These are phyloP conservation scores for Saturnispora saitoi DNA, from an alignment of 805 yeast species.

Conservation along the genomic window DNA sequence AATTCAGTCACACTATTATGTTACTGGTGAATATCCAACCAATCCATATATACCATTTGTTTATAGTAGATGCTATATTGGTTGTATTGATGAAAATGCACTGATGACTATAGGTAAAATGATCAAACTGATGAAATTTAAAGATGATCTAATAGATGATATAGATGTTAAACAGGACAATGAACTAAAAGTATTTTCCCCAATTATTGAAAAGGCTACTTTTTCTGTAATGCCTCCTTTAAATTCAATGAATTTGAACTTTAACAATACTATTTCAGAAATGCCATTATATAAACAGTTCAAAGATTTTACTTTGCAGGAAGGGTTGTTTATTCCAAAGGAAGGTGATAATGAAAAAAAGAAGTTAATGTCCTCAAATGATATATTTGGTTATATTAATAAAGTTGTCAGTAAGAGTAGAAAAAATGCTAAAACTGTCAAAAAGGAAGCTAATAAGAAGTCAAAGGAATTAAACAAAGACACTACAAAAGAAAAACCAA, in stretches of 20 bases:
- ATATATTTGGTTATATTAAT: neutral
- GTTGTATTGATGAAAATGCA: constrained; percentile 24
- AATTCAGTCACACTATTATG: constrained; percentile 28
- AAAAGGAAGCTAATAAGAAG: neutral
- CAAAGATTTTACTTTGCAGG: neutral
- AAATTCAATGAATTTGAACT: constrained; percentile 1
- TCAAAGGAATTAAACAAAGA: constrained; percentile 7
- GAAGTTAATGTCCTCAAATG: neutral
- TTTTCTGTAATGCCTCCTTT: constrained; percentile 25
- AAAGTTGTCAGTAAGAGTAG: neutral
- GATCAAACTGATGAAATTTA: constrained; percentile 24
- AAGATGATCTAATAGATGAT: constrained; percentile 7
- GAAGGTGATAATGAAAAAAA: neutral
- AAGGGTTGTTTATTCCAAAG: neutral
- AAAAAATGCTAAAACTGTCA: neutral
- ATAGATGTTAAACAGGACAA: constrained; percentile 13
- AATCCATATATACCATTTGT: constrained; percentile 33
- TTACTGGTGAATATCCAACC: constrained; percentile 32
- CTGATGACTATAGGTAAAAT: constrained; percentile 25
- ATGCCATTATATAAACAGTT: constrained; percentile 13
- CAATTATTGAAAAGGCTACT: constrained; percentile 31
- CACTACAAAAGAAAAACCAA: constrained; percentile 5
- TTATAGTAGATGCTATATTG: constrained; percentile 35
- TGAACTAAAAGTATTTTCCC: constrained; percentile 19
- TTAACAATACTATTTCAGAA: constrained; percentile 10